These are phyloP conservation scores for Neurospora sp. DNA, from an alignment of 2,329 filamentous ascomycete species.

Conservation along the genomic window DNA sequence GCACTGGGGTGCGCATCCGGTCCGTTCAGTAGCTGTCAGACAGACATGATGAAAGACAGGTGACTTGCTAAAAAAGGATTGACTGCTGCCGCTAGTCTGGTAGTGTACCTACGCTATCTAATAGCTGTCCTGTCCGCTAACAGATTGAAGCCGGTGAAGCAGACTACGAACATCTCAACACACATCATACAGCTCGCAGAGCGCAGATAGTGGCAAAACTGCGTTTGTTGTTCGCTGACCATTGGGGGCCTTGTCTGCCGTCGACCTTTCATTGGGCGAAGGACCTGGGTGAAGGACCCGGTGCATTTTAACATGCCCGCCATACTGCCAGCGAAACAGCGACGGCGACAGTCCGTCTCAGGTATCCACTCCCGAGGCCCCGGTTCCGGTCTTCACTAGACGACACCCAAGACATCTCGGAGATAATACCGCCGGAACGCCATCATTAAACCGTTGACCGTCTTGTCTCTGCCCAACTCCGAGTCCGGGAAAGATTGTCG, in stretches of 20 bases:
- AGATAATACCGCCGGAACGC: not conserved
- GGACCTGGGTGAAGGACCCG: not conserved
- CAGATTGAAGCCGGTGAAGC: not conserved
- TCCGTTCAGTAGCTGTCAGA: not conserved
- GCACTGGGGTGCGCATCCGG: not conserved
- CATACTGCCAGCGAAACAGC: not conserved
- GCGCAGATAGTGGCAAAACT: not conserved
- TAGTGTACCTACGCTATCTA: not conserved
- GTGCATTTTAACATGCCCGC: not conserved
- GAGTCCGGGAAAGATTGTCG: not conserved
- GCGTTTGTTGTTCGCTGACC: not conserved
- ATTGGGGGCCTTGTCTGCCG: not conserved
- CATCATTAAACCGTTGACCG: not conserved
- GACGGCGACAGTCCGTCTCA: not conserved
- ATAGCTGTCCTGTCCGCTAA: not conserved
- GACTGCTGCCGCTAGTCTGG: not conserved
- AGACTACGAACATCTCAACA: not conserved
- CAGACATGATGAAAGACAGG: not conserved
- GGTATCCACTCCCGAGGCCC: not conserved
- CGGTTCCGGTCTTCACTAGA: not conserved
- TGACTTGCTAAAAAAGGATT: not conserved
- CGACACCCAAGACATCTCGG: not conserved
- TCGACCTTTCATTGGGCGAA: not conserved
- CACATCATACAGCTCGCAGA: not conserved
- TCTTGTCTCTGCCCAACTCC: not conserved